Base-by-base conservation (phyloP, 2,329 filamentous ascomycete species). In the Fusarium chlamydosporum region DNA sequence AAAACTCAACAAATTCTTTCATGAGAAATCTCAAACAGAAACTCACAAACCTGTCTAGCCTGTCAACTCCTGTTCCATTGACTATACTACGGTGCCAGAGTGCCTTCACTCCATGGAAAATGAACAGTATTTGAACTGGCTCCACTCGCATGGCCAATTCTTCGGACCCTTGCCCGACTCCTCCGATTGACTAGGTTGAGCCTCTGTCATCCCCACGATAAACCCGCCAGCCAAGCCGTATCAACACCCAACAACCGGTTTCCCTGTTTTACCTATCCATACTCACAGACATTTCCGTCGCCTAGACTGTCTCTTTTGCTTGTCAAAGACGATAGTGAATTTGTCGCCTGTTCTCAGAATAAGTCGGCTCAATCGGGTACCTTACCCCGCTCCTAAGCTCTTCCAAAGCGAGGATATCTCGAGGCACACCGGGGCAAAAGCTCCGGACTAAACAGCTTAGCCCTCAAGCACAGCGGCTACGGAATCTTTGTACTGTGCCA, bases 221-320 rank as follows among this genome's bases (percentile, higher is more conserved):
- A 70, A 56, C 33, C 67, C 63, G 63, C 55, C 55, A 65, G 59
- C 20, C 59, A 64, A 70, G 42, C 58, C 45, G 45, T 53, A 50
- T 42, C 43, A 45, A 56, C 38, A n/a, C 34, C 40, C 34, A 12
- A 52, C 33, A 52, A 42, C 29, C 37, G 29, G 16, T 47, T 66
- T 67, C 27, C 61, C 46, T 61, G 54, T 55, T 66, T 66, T 65
- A 9, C 33, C 20, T 43, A n/a, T n/a, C n/a, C n/a, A n/a, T n/a
- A 12, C 16, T 45, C 23, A 33, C 50, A 60, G 55, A 42, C 54
- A 31, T 66, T 69, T 37, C n/a, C 31, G 20, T 55, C 27, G 37
- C 38, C 10, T 54, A 27, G 27, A 50, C 47, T 26, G 4, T 50
- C 47, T 37, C 6, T 7, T 8, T 12, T 27, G 2, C 7, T 9